These are phyloP conservation scores for Podospora didyma DNA, from an alignment of 495 filamentous ascomycete species.

Conservation along the genomic window DNA sequence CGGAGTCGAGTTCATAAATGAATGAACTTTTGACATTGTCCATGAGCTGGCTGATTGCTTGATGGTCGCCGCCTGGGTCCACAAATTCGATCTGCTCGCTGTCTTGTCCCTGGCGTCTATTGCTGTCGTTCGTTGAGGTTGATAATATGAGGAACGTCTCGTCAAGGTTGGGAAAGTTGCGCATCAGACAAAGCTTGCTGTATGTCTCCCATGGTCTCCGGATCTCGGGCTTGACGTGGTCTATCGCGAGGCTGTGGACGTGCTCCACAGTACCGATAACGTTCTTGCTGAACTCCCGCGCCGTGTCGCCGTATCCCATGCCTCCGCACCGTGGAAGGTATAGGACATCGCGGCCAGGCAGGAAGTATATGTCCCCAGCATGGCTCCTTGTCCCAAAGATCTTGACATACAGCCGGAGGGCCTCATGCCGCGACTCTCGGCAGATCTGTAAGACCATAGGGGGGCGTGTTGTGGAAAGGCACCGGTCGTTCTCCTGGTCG, in stretches of 20 bases:
- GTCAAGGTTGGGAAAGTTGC: constrained; percentile 37
- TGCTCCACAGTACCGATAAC: constrained; percentile 23
- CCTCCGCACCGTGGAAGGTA: constrained; percentile 43
- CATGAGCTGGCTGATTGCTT: constrained; percentile 31
- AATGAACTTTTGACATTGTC: constrained; percentile 40
- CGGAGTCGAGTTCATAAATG: constrained; percentile 26
- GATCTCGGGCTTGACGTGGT: constrained; percentile 42
- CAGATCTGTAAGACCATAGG: constrained; percentile 39
- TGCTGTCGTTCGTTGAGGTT: background rate
- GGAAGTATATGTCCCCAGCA: constrained; percentile 37
- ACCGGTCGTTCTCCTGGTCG: constrained; percentile 25
- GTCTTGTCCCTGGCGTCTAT: constrained; percentile 5
- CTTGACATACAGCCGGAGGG: constrained; percentile 34
- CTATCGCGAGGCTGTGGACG: constrained; percentile 40
- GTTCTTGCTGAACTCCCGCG: constrained; percentile 34
- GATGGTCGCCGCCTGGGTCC: constrained; percentile 30
- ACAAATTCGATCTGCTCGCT: constrained; percentile 29
- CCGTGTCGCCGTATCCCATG: constrained; percentile 46
- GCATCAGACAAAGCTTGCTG: constrained; percentile 44
- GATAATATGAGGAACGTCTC: constrained; percentile 24
- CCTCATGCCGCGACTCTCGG: constrained; percentile 43
- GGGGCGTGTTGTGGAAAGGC: constrained; percentile 32
- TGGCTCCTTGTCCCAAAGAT: constrained; percentile 37
- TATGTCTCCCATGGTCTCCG: constrained; percentile 51
- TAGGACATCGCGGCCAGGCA: constrained; percentile 41